Conservation (phyloP, 2,329 filamentous ascomycete genomes). For the Fusarium falciforme region DNA sequence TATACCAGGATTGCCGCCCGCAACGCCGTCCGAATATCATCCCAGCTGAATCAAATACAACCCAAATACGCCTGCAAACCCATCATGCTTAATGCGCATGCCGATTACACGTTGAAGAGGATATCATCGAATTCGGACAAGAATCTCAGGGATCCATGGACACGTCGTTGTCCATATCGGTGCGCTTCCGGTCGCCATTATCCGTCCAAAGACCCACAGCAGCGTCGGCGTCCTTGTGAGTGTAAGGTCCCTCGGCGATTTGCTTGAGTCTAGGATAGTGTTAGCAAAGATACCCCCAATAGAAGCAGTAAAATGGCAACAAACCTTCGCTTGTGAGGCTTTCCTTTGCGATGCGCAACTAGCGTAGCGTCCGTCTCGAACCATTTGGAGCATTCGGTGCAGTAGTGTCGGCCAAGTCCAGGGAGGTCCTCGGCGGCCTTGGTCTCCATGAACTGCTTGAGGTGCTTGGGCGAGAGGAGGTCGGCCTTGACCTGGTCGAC, state of each 20-base stretch:
- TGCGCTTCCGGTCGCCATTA: conserved; percentile 57
- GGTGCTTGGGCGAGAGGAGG: conserved; percentile 80
- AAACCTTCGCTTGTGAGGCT: conserved; percentile 89
- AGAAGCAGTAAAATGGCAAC: conserved; percentile 6
- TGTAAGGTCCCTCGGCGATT: conserved; percentile 85
- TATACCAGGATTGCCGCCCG: conserved; percentile 28
- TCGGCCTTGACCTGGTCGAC: conserved; percentile 93
- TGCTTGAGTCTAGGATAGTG: conserved; percentile 74
- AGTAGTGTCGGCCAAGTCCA: conserved; percentile 87
- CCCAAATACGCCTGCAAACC: conserved; percentile 14
- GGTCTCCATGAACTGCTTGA: conserved; percentile 80
- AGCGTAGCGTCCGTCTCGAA: conserved; percentile 88
- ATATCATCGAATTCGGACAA: conserved; percentile 7
- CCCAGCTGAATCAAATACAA: conserved; percentile 7
- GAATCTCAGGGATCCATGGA: conserved; percentile 49
- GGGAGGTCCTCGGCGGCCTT: conserved; percentile 90
- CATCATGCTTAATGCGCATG: background rate
- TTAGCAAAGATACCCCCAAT: conserved; percentile 38
- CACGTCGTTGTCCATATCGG: conserved; percentile 42
- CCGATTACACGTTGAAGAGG: conserved; percentile 1
- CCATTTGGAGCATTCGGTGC: conserved; percentile 94
- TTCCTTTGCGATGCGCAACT: conserved; percentile 81
- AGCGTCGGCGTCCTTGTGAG: conserved; percentile 86
- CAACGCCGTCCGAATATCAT: conserved; percentile 13
- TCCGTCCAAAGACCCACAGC: conserved; percentile 78